Evolutionary conservation across 2,329 filamentous ascomycete genomes (phyloP), one percentile per base, ranked within the genome.

Genomic region (Cadophora sp.): DNA sequence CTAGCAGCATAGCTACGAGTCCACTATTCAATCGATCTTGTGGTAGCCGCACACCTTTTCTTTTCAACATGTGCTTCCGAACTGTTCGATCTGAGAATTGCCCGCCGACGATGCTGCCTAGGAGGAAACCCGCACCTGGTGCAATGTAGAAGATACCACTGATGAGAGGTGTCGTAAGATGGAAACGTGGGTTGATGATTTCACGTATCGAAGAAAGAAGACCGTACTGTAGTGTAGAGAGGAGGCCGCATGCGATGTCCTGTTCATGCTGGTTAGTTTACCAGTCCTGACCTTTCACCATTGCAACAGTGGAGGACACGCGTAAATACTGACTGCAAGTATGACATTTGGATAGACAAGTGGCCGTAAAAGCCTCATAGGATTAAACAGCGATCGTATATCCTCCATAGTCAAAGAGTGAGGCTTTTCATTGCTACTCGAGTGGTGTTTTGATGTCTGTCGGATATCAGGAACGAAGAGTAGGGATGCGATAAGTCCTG

Each of bases 81-180:
- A 82, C 81, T 0, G 79, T 73, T 20, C 75, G 72, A 53, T 82
- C 81, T 0, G 81, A 80, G n/a, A 81, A 73, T 16, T 78, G 77
- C 0, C 89, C 89, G 16, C 89, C 89, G 61, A 90, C 80, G 61
- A 91, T 87, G 1, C 88, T 90, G 0, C 89, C 89, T 0, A 85
- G 64, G 0, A 92, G 77, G 68, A 91, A 92, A 0, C 89, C 89
- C 53, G 83, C 84, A 0, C 89, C 89, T 0, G 89, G 89, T 0
- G 89, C 89, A 27, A 92, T 85, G 76, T 91, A 92, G 78, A 92
- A 91, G 0, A 92, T 81, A 1, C 88, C 88, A 1, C 85, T 85
- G 70, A 89, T 83, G 3, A 91, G 80, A 0, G 89, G 88, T 0
- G 83, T 83, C 0, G 84, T 84, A 13, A 92, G 82, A 61, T 87